Evolutionary conservation across 345 rosid genomes (phyloP).

Genomic region (Barbarea vulgaris): DNA sequence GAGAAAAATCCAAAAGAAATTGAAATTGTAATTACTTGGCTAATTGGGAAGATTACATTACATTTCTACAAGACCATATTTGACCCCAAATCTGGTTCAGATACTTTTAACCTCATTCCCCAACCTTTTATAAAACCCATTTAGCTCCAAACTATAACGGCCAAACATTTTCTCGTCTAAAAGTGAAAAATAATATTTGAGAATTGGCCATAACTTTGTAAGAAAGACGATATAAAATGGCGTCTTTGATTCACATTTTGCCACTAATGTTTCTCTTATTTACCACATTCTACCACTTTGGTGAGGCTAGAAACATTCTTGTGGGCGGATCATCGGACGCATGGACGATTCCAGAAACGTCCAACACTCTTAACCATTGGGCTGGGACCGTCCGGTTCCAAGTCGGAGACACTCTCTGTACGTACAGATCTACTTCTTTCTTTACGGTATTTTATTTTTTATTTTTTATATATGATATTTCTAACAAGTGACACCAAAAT

Average conservation of each 20-base stretch:
- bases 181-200: not conserved
- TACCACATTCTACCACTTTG: slow-evolving; percentile 23
- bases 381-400: slow-evolving; percentile 41
- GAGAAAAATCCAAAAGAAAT: not conserved
- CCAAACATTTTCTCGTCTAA: not conserved
- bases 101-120: not conserved
- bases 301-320: slow-evolving; percentile 44
- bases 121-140: slow-evolving; percentile 15
- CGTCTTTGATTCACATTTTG: slow-evolving; percentile 9
- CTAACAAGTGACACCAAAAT: not conserved
- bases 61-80: not conserved
- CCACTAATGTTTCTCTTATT: slow-evolving; percentile 30
- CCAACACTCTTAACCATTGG: slow-evolving; percentile 46
- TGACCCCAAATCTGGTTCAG: slow-evolving; percentile 4
- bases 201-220: not conserved
- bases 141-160: slow-evolving; percentile 8
- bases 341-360: slow-evolving; percentile 59
- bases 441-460: not conserved
- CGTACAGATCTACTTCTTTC: slow-evolving; percentile 25
- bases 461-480: not conserved
- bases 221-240: not conserved
- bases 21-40: slow-evolving; percentile 19
- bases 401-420: slow-evolving; percentile 54
- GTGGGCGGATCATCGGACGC: slow-evolving; percentile 58
- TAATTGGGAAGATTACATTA: slow-evolving; percentile 14